Evolutionary conservation across 2,329 filamentous ascomycete species (phyloP).

Genomic region (Celoporthe dispersa): DNA sequence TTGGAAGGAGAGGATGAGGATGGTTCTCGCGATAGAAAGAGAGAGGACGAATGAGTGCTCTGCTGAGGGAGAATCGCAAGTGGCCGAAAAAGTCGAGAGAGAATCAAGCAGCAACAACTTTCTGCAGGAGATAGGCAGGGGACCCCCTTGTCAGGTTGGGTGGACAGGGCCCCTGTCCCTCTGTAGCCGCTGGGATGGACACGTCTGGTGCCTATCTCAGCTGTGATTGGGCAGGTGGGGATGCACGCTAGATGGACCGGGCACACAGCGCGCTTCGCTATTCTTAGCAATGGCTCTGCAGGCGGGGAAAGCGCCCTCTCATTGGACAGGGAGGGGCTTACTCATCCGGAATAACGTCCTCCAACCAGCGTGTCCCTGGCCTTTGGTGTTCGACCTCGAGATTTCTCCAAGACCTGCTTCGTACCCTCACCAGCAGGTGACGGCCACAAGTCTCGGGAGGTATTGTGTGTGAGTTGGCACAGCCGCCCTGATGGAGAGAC

Average conservation of each 20-base stretch:
- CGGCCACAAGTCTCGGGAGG: not conserved
- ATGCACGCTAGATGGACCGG: constrained; percentile 24
- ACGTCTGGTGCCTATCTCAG: constrained; percentile 11
- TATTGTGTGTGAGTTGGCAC: not conserved
- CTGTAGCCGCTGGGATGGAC: constrained; percentile 30
- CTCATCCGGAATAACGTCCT: constrained; percentile 4
- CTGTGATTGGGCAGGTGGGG: constrained; percentile 24
- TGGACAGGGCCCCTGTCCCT: constrained; percentile 1
- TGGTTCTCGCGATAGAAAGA: too few relatives aligned
- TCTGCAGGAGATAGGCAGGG: not conserved
- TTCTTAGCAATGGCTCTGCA: constrained; percentile 24
- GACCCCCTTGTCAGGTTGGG: constrained; percentile 11
- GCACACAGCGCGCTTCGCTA: constrained; percentile 30
- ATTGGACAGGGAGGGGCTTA: constrained; percentile 5
- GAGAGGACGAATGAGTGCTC: not conserved
- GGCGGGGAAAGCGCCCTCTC: not conserved
- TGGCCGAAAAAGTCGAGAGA: not conserved
- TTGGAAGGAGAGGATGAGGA: too few relatives aligned
- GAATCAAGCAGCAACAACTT: not conserved
- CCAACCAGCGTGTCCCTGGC: constrained; percentile 13
- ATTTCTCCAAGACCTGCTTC: not conserved
- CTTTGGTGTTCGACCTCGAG: not conserved
- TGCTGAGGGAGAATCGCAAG: not conserved
- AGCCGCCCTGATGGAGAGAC: not conserved
- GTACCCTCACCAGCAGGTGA: not conserved